Evolutionary conservation across 371 early-diverging fungal species (phyloP).

Genomic region (Lichtheimia hyalospora): DNA sequence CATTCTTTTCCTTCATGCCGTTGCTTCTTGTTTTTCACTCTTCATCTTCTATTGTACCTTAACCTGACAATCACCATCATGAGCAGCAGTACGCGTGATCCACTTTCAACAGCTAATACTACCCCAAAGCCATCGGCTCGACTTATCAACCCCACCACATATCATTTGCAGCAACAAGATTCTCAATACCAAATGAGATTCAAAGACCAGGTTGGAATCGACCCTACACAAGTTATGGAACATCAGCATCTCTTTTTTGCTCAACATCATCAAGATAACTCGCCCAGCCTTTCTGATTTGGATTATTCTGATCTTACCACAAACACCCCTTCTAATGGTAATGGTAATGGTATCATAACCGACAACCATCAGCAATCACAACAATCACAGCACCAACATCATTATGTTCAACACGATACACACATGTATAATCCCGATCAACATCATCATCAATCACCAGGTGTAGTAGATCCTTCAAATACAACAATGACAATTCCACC

Average conservation of each 20-base stretch:
- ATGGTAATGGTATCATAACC: not conserved
- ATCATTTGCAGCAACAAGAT: slow-evolving; percentile 23
- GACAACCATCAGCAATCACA: slow-evolving; percentile 5
- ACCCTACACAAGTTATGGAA: slow-evolving; percentile 17
- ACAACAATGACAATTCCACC: not conserved
- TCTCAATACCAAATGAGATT: slow-evolving; percentile 10
- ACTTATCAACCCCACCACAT: slow-evolving; percentile 19
- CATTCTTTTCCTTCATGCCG: not conserved
- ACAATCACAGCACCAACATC: too few relatives aligned
- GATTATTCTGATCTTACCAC: slow-evolving; percentile 12
- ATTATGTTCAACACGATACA: too few relatives aligned
- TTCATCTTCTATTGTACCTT: slow-evolving; percentile 8
- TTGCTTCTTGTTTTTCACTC: slow-evolving; percentile 1
- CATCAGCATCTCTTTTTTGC: slow-evolving; percentile 18
- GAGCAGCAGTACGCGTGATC: not conserved
- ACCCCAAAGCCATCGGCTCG: slow-evolving; percentile 13
- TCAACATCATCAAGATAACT: slow-evolving; percentile 21
- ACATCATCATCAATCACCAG: slow-evolving; percentile 3
- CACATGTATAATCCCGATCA: not conserved
- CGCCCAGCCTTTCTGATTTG: slow-evolving; percentile 20
- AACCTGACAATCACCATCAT: not conserved
- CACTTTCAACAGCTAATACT: not conserved
- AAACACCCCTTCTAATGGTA: slow-evolving; percentile 8
- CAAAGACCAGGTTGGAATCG: slow-evolving; percentile 11
- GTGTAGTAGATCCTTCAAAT: not conserved